Evolutionary conservation across 192 early-diverging fungal genomes (phyloP).

Genomic region (Chytriomyces hyalinus): DNA sequence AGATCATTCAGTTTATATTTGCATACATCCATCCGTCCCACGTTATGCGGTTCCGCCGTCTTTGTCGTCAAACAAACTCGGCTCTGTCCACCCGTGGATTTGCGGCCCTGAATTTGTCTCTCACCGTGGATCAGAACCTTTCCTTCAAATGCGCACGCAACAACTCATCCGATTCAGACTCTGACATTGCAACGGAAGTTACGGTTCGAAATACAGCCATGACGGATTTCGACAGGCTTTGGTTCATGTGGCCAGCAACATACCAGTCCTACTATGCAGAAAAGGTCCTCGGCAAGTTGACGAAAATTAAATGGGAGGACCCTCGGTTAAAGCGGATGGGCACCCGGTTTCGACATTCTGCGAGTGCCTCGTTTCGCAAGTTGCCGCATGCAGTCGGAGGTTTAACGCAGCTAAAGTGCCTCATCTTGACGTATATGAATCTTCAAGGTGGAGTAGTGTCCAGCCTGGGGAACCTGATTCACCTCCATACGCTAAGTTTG

Average conservation of each 20-base stretch:
- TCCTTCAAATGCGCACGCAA: neutral
- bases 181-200: neutral
- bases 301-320: no score
- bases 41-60: neutral
- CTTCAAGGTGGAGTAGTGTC: no score
- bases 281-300: no score
- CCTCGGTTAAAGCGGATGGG: no score
- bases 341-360: no score
- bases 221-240: neutral
- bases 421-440: no score
- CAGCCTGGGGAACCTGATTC: no score
- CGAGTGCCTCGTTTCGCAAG: no score
- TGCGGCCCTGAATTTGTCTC: neutral
- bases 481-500: neutral
- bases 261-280: neutral
- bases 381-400: no score
- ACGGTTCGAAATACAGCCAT: neutral
- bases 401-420: no score
- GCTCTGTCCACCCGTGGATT: neutral
- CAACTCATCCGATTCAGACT: neutral
- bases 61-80: neutral
- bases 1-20: constrained; percentile 5
- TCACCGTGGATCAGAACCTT: neutral
- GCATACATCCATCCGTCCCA: constrained; percentile 9
- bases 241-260: neutral